These are phyloP conservation scores for Phoenix roebelenii DNA, from an alignment of 176 grass and related monocot genomes.

Conservation along the genomic window DNA sequence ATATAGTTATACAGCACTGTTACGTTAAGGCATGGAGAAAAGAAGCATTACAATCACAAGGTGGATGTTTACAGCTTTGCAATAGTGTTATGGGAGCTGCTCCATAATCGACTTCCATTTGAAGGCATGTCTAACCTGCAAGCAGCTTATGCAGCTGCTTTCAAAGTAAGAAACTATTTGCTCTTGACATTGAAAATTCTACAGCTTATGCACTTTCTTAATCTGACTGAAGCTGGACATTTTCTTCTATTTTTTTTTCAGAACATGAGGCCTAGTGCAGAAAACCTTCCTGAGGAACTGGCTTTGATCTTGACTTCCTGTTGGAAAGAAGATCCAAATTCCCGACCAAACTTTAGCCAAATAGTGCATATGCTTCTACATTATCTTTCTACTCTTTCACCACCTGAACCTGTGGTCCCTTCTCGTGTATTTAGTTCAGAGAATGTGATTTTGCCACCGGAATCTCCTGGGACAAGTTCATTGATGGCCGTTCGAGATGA, in stretches of 20 bases:
- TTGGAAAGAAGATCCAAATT: constrained; percentile 91
- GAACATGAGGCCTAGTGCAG: constrained; percentile 89
- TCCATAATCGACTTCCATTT: constrained; percentile 85
- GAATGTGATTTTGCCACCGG: constrained; percentile 75
- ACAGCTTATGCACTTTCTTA: too few relatives aligned
- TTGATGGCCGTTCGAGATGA: constrained; percentile 70
- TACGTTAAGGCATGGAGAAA: constrained; percentile 93
- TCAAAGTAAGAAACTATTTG: constrained; percentile 50
- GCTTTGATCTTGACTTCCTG: constrained; percentile 73
- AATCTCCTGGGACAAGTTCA: constrained; percentile 87
- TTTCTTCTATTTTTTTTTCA: constrained; percentile 17
- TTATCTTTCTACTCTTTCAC: constrained; percentile 68
- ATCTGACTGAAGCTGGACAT: too few relatives aligned
- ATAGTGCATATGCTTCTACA: constrained; percentile 92
- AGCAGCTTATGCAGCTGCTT: constrained; percentile 96
- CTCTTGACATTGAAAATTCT: too few relatives aligned
- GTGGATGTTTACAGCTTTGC: constrained; percentile 98
- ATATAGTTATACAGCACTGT: constrained; percentile 91
- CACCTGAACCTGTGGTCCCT: constrained; percentile 43
- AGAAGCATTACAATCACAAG: constrained; percentile 99
- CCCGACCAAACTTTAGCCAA: constrained; percentile 88
- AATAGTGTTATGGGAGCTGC: constrained; percentile 94
- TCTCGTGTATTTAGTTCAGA: constrained; percentile 59
- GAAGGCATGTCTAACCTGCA: constrained; percentile 99
- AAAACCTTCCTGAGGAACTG: constrained; percentile 65